Base-by-base conservation (phyloP, 202 grass and related monocot species). In the Musa balbisiana region DNA sequence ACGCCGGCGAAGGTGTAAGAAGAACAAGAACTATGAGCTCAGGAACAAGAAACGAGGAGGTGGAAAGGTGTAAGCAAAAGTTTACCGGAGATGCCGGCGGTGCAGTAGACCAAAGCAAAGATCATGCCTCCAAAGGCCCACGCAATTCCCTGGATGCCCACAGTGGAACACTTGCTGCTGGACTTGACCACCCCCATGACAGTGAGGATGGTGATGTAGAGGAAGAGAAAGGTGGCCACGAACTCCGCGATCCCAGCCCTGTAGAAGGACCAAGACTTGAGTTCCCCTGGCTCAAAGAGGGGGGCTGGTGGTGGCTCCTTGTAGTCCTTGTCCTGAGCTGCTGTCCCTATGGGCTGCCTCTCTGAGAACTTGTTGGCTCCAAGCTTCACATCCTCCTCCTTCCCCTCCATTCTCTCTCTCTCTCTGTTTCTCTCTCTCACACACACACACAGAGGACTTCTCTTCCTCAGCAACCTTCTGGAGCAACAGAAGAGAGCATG, bases 381-480 rank as follows among this genome's bases (percentile, higher is more conserved):
- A 16, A 70, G 67, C 43, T 70, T 70, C 43, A 70, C 67, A 70
- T 70, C 67, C 67, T 70, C 67, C 67, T 70, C 67, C 67, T 70
- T 70, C 33, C 67, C 67, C 19, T 70, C 67, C 67, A 70, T 70
- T n/a, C 6, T 51, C 0, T 20, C 49, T 70, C 29, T 51, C 33
- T 11, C 67, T 70, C 67, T 11, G 5, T 22, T 49, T 21, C 67
- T n/a, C 14, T 14, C 8, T 15, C n/a, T 10, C 60, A 0, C 26
- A 27, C 26, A 27, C 26, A 27, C 26, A 27, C 26, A 27, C 27
- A 29, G 2, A 43, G 33, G 33, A 43, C 8, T 64, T 64, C 22
- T 64, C 62, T 64, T 4, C 19, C 8, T 23, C 21, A 13, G 23
- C 11, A 10, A 12, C 22, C 11, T 26, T 15, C 9, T 11, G 23